phyloP scores from a whole-genome alignment of 1,284 basidiomycete genomes.

The Erythrobasidium hasegawianum region DNA sequence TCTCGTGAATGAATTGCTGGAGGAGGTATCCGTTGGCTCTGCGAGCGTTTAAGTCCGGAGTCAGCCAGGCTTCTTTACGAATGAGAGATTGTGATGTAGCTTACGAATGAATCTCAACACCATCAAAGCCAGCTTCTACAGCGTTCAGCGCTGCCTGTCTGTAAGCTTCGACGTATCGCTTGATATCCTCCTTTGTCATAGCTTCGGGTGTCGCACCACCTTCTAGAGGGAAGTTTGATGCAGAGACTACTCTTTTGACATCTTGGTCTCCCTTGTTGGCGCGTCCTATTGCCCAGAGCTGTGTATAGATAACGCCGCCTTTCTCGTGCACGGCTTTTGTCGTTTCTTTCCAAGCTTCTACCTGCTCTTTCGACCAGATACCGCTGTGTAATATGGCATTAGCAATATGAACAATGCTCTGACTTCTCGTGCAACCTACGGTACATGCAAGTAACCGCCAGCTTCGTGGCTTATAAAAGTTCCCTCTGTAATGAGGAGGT shows the following conservation, averaged over 20 bases:
- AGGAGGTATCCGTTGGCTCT: constrained; percentile 54
- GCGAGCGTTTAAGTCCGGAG: neutral
- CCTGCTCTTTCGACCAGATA: constrained; percentile 54
- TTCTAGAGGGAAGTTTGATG: constrained; percentile 49
- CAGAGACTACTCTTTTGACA: constrained; percentile 50
- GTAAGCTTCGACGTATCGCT: constrained; percentile 54
- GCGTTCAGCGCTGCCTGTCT: constrained; percentile 56
- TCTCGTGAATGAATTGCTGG: constrained; percentile 59
- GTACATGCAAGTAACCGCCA: constrained; percentile 17
- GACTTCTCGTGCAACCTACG: constrained; percentile 48
- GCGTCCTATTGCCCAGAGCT: constrained; percentile 57
- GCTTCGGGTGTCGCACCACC: constrained; percentile 47
- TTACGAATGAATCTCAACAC: constrained; percentile 57
- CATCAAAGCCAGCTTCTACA: constrained; percentile 63
- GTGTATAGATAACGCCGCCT: constrained; percentile 54
- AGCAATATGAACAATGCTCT: constrained; percentile 44
- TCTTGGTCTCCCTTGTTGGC: constrained; percentile 49
- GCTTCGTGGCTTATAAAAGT: constrained; percentile 50
- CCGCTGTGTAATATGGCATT: constrained; percentile 43
- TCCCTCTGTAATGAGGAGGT: constrained; percentile 56
- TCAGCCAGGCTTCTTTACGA: constrained; percentile 4
- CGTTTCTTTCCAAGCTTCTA: constrained; percentile 55
- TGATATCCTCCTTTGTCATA: constrained; percentile 44
- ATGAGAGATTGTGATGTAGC: neutral
- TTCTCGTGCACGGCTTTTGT: constrained; percentile 53